Conservation (phyloP, 2,329 filamentous ascomycete genomes). For the Neonectria coccinea region DNA sequence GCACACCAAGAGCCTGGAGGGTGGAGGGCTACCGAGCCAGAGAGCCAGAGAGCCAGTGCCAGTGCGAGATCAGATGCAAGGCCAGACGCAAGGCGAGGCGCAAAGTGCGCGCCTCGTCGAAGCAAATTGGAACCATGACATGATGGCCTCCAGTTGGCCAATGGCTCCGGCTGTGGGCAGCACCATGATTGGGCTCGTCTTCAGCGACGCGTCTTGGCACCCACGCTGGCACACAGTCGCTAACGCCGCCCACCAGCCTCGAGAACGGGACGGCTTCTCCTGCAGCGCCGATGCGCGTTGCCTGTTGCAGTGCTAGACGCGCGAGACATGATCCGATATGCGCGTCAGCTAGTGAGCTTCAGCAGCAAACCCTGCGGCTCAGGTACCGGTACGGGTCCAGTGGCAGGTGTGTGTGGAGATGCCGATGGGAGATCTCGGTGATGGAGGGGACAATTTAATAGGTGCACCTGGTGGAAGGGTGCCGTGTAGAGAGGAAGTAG, state of each 20-base stretch:
- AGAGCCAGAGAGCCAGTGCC: not conserved
- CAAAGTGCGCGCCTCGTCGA: slow-evolving; percentile 29
- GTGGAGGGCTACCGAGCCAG: slow-evolving; percentile 11
- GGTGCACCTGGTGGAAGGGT: slow-evolving; percentile 17
- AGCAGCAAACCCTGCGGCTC: slow-evolving; percentile 39
- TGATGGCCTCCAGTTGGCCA: slow-evolving; percentile 40
- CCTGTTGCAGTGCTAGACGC: slow-evolving; percentile 47
- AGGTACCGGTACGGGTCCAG: slow-evolving; percentile 44
- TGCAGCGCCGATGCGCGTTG: slow-evolving; percentile 46
- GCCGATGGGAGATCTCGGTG: slow-evolving; percentile 43
- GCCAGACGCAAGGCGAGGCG: slow-evolving; percentile 19
- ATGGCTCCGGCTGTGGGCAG: slow-evolving; percentile 42
- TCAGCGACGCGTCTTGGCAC: not conserved
- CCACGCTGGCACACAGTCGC: slow-evolving; percentile 16
- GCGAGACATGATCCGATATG: slow-evolving; percentile 49
- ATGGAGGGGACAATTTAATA: slow-evolving; percentile 39
- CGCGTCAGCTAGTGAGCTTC: slow-evolving; percentile 48
- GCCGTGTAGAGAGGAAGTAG: not conserved
- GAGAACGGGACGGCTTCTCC: slow-evolving; percentile 31
- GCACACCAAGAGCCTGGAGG: slow-evolving; percentile 4
- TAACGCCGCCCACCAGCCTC: slow-evolving; percentile 18
- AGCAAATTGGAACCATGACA: slow-evolving; percentile 31
- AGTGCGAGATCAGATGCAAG: slow-evolving; percentile 16
- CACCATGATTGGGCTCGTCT: slow-evolving; percentile 39
- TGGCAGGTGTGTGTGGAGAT: slow-evolving; percentile 35